phyloP scores from a whole-genome alignment of 2,329 filamentous ascomycete genomes.

The Cercospora brassicicola region DNA sequence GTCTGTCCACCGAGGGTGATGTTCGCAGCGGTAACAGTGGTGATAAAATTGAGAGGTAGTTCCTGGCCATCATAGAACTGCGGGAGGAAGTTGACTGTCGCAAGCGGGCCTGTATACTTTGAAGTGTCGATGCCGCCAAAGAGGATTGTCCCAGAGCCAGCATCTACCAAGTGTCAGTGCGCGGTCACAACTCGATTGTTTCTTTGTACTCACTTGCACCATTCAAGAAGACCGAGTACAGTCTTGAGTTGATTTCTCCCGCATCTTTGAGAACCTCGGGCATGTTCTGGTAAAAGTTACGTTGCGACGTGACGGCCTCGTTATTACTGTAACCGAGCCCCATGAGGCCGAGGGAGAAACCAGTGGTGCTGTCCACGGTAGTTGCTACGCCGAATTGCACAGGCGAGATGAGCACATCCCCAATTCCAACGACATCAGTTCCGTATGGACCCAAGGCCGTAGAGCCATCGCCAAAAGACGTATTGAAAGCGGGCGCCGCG shows the following conservation, averaged over 20 bases:
- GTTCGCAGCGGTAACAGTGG: constrained; percentile 33
- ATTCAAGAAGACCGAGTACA: constrained; percentile 40
- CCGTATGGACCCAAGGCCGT: constrained; percentile 34
- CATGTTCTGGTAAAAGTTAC: constrained; percentile 36
- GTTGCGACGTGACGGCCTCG: constrained; percentile 29
- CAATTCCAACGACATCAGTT: constrained; percentile 35
- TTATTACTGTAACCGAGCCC: constrained; percentile 36
- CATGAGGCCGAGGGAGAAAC: constrained; percentile 37
- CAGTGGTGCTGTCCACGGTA: constrained; percentile 32
- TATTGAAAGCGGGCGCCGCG: constrained; percentile 33
- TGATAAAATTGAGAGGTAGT: constrained; percentile 31
- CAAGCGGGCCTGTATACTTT: constrained; percentile 36
- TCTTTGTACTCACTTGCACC: constrained; percentile 19
- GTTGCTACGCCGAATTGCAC: constrained; percentile 38
- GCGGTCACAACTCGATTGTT: no score
- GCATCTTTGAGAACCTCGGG: constrained; percentile 34
- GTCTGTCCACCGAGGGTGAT: constrained; percentile 24
- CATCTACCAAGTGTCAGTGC: constrained; percentile 5
- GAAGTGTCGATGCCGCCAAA: constrained; percentile 40
- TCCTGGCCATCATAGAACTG: constrained; percentile 15
- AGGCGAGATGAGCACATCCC: constrained; percentile 31
- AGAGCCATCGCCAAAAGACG: constrained; percentile 33
- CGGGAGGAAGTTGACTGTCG: constrained; percentile 37
- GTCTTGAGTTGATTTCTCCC: constrained; percentile 35
- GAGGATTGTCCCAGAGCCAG: constrained; percentile 35